Conservation (phyloP, 192 early-diverging fungal species). For the Gonapodya sp. region DNA sequence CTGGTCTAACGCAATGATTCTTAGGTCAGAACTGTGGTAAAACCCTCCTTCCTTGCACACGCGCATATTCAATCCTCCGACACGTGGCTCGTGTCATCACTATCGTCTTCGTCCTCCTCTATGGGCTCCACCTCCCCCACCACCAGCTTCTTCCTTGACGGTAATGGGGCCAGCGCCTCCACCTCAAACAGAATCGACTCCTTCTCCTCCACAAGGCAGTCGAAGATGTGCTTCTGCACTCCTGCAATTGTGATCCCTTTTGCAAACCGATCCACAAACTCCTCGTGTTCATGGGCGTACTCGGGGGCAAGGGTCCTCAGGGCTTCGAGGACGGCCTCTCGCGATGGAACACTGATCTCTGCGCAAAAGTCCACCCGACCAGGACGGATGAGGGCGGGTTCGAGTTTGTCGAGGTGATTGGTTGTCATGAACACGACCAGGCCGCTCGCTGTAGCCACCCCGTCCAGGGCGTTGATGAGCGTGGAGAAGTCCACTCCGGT, state of each 20-base stretch:
- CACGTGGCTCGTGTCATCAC: no score
- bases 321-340: conserved; percentile 33
- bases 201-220: conserved; percentile 62
- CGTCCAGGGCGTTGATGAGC: conserved; percentile 41
- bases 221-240: conserved; percentile 93
- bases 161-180: not conserved
- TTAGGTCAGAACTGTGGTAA: no score
- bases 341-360: conserved; percentile 23
- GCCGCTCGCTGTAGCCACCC: conserved; percentile 37
- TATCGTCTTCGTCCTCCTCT: not conserved
- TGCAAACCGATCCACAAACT: conserved; percentile 65
- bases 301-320: conserved; percentile 48
- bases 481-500: conserved; percentile 35
- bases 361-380: conserved; percentile 39
- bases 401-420: conserved; percentile 30
- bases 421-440: conserved; percentile 42
- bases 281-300: conserved; percentile 51
- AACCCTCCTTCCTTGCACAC: no score
- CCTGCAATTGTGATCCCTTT: conserved; percentile 62
- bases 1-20: no score
- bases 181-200: conserved; percentile 13
- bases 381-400: conserved; percentile 40
- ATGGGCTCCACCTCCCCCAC: not conserved
- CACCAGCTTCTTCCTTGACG: not conserved
- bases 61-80: no score